A percentile compares a stretch with the other conserved stretches of the same genome.
Conservation (phyloP, 2,329 filamentous ascomycete species). For the Penicillium sp. region DNA sequence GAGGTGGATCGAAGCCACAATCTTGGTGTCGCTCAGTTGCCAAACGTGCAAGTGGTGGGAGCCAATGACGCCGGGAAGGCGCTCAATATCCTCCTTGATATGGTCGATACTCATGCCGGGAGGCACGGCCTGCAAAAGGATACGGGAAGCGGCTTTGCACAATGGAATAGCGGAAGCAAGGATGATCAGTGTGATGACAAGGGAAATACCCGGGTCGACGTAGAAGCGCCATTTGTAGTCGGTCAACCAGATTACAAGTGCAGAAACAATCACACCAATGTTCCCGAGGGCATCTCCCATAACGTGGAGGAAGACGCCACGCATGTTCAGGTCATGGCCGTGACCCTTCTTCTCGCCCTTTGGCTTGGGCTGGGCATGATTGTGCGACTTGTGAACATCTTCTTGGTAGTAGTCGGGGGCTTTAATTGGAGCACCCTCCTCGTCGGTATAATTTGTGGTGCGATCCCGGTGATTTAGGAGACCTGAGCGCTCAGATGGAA, state of each 20-base stretch:
- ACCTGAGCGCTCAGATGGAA: constrained; percentile 45
- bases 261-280: constrained; percentile 55
- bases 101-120: constrained; percentile 83
- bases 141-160: constrained; percentile 59
- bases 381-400: constrained; percentile 65
- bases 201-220: constrained; percentile 84
- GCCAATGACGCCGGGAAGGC: constrained; percentile 77
- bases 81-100: constrained; percentile 85
- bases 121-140: constrained; percentile 89
- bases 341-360: constrained; percentile 53
- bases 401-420: constrained; percentile 21
- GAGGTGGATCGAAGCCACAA: constrained; percentile 89
- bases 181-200: constrained; percentile 82
- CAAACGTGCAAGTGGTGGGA: constrained; percentile 97
- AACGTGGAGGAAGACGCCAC: constrained; percentile 65
- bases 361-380: constrained; percentile 70
- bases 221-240: constrained; percentile 78
- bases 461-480: constrained; percentile 44
- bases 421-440: constrained; percentile 17
- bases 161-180: constrained; percentile 51
- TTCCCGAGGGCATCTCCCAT: constrained; percentile 49
- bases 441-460: constrained; percentile 34
- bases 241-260: constrained; percentile 87
- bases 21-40: constrained; percentile 93
- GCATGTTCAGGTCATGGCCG: constrained; percentile 77